Percentiles rank a stretch among this genome's conserved stretches.
phyloP scores from a whole-genome alignment of 139 green algal genomes.

The Ettlia oleoabundans region DNA sequence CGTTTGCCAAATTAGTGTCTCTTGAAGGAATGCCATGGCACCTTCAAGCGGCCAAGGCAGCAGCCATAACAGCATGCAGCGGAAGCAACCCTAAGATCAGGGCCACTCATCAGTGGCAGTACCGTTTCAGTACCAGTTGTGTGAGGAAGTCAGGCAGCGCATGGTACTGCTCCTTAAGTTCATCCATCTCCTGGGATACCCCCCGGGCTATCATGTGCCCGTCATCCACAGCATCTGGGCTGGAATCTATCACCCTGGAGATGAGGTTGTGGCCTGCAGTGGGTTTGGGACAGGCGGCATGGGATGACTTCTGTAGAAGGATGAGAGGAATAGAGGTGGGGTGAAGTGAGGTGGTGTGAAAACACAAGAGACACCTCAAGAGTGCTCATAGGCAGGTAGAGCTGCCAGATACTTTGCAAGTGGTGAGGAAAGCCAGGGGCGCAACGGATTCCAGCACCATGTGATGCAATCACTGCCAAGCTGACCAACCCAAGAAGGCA shows the following conservation, averaged over 20 bases:
- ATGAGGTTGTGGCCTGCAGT: constrained; percentile 61
- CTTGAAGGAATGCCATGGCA: neutral
- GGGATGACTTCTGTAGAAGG: neutral
- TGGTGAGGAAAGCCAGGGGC: neutral
- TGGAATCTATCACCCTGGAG: constrained; percentile 59
- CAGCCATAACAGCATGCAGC: neutral
- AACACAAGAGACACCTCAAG: too few species aligned
- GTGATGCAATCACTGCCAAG: neutral
- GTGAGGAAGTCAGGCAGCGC: constrained; percentile 75
- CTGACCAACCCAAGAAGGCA: neutral
- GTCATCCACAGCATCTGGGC: constrained; percentile 47
- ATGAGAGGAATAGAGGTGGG: neutral
- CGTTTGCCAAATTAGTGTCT: neutral
- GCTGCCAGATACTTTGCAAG: neutral
- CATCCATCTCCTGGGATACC: constrained; percentile 77
- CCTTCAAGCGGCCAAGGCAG: neutral
- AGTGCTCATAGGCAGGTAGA: too few species aligned
- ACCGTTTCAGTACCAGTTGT: constrained; percentile 40
- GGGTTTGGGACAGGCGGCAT: too few species aligned
- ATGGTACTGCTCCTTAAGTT: constrained; percentile 65
- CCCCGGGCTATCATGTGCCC: constrained; percentile 63
- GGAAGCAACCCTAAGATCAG: neutral
- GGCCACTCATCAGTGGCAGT: neutral
- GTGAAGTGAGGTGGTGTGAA: neutral
- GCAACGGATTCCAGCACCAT: neutral